A percentile compares a stretch with the other conserved stretches of the same genome.
Conservation (phyloP, 768 basidiomycete genomes). For the Amanita jacksonii region DNA sequence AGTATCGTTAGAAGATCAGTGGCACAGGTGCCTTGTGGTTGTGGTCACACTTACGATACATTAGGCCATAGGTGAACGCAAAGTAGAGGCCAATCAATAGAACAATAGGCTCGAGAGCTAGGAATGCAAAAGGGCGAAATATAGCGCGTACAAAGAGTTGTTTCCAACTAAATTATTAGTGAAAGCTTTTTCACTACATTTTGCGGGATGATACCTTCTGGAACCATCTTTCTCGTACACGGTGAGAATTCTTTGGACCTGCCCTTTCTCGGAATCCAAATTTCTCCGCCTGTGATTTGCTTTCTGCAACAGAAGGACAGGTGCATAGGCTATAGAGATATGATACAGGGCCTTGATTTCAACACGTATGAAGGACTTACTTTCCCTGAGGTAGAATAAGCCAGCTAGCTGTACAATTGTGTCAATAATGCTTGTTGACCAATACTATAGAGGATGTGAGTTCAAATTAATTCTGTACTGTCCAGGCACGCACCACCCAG, state of each 20-base stretch:
- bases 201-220: constrained; percentile 25
- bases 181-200: background rate
- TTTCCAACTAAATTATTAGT: constrained; percentile 48
- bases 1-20: constrained; percentile 5
- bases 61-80: constrained; percentile 56
- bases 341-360: too few relatives aligned
- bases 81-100: constrained; percentile 61
- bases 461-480: background rate
- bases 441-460: constrained; percentile 35
- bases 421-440: constrained; percentile 54
- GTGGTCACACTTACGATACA: constrained; percentile 54
- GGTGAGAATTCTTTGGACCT: constrained; percentile 31
- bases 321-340: constrained; percentile 31
- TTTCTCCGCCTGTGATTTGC: constrained; percentile 34
- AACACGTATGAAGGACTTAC: constrained; percentile 25
- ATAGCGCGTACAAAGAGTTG: constrained; percentile 43
- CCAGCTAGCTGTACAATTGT: constrained; percentile 46
- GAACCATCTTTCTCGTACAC: constrained; percentile 33
- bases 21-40: too few relatives aligned
- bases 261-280: constrained; percentile 37
- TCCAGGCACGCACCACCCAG: constrained; percentile 47
- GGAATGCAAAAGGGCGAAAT: constrained; percentile 59
- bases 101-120: constrained; percentile 52
- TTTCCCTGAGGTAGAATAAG: constrained; percentile 51
- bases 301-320: constrained; percentile 38